A percentile compares a stretch with the other conserved stretches of the same genome.
These are phyloP conservation scores for Penicillium sp. DNA, from an alignment of 2,329 filamentous ascomycete genomes.

Conservation along the genomic window DNA sequence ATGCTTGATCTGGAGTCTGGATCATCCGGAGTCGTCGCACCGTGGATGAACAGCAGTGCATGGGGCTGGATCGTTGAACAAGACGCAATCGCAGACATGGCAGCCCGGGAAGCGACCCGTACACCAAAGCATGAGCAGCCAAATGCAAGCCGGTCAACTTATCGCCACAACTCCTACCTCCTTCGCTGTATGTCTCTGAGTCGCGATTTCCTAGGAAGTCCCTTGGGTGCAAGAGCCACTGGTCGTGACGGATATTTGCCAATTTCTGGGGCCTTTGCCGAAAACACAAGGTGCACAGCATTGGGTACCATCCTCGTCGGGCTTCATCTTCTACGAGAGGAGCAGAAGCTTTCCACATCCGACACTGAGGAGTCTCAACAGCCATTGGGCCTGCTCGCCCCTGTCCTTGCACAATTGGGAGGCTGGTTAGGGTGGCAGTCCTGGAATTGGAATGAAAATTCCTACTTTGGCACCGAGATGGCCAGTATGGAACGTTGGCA, in stretches of 20 bases:
- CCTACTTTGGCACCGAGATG: slow-evolving; percentile 65
- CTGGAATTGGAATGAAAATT: slow-evolving; percentile 59
- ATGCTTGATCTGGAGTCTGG: slow-evolving; percentile 54
- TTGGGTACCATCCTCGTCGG: slow-evolving; percentile 71
- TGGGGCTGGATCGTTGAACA: slow-evolving; percentile 75
- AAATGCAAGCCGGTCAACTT: slow-evolving; percentile 32
- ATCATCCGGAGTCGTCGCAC: slow-evolving; percentile 43
- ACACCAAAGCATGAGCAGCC: slow-evolving; percentile 29
- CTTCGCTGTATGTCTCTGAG: slow-evolving; percentile 60
- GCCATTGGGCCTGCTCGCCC: slow-evolving; percentile 61
- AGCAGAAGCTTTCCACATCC: slow-evolving; percentile 76
- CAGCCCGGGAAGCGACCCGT: slow-evolving; percentile 22
- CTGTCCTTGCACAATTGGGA: slow-evolving; percentile 77
- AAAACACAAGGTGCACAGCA: slow-evolving; percentile 63
- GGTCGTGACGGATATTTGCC: slow-evolving; percentile 67
- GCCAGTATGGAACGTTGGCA: slow-evolving; percentile 57
- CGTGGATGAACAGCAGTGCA: slow-evolving; percentile 61
- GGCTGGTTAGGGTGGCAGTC: slow-evolving; percentile 76
- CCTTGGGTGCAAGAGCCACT: slow-evolving; percentile 59
- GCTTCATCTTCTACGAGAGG: slow-evolving; percentile 85
- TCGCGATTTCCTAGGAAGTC: slow-evolving; percentile 66
- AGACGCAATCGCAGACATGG: slow-evolving; percentile 43
- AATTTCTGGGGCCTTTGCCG: slow-evolving; percentile 58
- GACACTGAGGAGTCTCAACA: slow-evolving; percentile 53
- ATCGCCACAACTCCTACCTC: slow-evolving; percentile 49